Base-by-base conservation (phyloP, 768 basidiomycete genomes). In the Kwoniella sp. region DNA sequence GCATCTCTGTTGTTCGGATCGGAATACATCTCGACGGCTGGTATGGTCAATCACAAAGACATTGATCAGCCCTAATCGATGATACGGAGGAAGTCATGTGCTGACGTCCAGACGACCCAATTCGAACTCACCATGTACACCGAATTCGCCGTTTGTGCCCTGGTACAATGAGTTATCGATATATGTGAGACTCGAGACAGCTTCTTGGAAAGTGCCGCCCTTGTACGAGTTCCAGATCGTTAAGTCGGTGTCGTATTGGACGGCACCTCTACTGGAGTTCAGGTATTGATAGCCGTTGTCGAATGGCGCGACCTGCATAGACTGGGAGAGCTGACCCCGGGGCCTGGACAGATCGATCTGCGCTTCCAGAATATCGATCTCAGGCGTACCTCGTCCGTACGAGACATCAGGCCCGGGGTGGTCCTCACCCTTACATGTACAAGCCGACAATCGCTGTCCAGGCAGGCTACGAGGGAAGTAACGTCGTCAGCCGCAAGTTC, bases 401-500 rank as follows among this genome's bases (percentile, higher is more conserved):
- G 85, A 91, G 3, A 87, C 84, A 41, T 90, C 91, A 20, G 93
- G 93, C 12, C 93, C 93, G 2, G 93, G 92, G 79, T 96, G 93
- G 61, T 77, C 26, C 87, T 94, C 90, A 12, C 89, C 89, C 23
- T 84, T 80, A 77, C 95, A 97, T 2, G 95, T 97, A 80, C 94
- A 97, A 34, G 90, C 84, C 4, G 90, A 92, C 23, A 96, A 82
- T 58, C 87, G 85, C 79, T 96, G 93, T 13, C 95, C 94, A 1
- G 88, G 90, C 37, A 96, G 89, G 79, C 73, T 77, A 52, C 11
- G 62, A 13, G n/a, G n/a, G n/a, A n/a, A n/a, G n/a, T 4, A 55
- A 25, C 20, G 2, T 31, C 5, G 13, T 57, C 29, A 64, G 55
- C 45, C n/a, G n/a, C n/a, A n/a, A n/a, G n/a, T n/a, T n/a, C n/a